Evolutionary conservation across 1,139 yeast species (phyloP).

Genomic region (Saccharomycopsis crataegensis): DNA sequence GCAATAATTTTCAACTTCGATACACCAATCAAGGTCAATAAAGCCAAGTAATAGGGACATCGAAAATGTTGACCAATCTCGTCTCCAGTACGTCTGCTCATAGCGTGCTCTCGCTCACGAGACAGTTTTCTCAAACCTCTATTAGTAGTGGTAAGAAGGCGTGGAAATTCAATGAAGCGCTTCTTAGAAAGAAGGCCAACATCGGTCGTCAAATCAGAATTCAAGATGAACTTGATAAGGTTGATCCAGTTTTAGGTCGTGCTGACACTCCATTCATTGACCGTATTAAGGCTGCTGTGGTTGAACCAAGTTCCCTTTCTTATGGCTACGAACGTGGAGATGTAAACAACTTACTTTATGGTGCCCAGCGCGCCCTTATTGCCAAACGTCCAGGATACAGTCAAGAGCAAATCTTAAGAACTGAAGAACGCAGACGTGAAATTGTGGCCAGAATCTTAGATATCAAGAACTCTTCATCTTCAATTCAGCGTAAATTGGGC

Average conservation of each 20-base stretch:
- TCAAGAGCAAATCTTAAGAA: constrained; percentile 28
- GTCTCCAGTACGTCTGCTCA: no score
- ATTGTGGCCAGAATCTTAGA: constrained; percentile 67
- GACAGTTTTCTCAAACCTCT: background rate
- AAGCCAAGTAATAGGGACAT: no score
- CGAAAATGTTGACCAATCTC: no score
- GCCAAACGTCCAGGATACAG: constrained; percentile 30
- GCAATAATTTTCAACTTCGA: background rate
- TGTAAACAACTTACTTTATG: constrained; percentile 68
- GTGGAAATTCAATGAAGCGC: background rate
- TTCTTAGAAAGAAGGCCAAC: constrained; percentile 25
- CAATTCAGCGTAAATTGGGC: constrained; percentile 54
- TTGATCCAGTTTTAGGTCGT: constrained; percentile 80
- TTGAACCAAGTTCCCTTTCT: constrained; percentile 53
- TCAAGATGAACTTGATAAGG: constrained; percentile 27
- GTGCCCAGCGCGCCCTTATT: constrained; percentile 61
- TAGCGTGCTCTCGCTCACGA: background rate
- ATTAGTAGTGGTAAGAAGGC: background rate
- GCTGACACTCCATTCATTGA: constrained; percentile 58
- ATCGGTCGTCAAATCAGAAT: constrained; percentile 29
- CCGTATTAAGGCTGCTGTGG: constrained; percentile 58
- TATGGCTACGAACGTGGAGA: constrained; percentile 54
- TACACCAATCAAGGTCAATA: background rate
- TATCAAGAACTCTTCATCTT: constrained; percentile 60
- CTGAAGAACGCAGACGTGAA: constrained; percentile 56